These are phyloP conservation scores for Paraconiothyrium brasiliense DNA, from an alignment of 2,329 filamentous ascomycete species.

Conservation along the genomic window DNA sequence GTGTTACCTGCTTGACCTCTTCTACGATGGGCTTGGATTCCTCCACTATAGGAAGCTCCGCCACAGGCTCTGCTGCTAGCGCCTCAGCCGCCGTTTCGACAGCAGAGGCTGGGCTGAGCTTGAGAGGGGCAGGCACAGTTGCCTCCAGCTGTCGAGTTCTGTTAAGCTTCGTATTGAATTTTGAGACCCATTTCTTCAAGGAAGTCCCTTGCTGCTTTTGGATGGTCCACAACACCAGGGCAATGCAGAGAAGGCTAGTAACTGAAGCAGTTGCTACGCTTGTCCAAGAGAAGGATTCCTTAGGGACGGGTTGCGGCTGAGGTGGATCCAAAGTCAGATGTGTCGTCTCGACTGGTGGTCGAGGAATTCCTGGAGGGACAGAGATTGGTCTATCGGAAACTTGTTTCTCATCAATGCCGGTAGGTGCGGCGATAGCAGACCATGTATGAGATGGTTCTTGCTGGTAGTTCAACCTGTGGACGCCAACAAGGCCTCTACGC, in stretches of 20 bases:
- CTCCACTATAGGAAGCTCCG: not conserved
- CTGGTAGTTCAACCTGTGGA: conserved; percentile 47
- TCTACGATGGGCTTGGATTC: not conserved
- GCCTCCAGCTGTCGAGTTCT: conserved; percentile 24
- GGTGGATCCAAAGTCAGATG: conserved; percentile 34
- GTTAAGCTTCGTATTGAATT: conserved; percentile 22
- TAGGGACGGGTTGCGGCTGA: conserved; percentile 1
- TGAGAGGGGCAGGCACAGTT: conserved; percentile 18
- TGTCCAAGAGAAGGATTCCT: conserved; percentile 6
- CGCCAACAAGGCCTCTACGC: conserved; percentile 49
- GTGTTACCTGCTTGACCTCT: conserved; percentile 12
- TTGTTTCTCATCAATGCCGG: conserved; percentile 27
- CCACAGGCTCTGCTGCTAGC: conserved; percentile 16
- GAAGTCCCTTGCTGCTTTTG: conserved; percentile 24
- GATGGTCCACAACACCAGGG: conserved; percentile 26
- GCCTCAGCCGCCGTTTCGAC: conserved; percentile 16
- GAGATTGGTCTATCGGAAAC: conserved; percentile 30
- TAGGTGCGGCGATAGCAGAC: conserved; percentile 39
- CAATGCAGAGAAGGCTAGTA: conserved; percentile 24
- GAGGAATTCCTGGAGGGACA: conserved; percentile 19
- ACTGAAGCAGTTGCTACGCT: conserved; percentile 18
- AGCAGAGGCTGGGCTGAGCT: conserved; percentile 14
- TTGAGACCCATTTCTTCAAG: conserved; percentile 28
- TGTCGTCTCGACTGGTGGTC: conserved; percentile 6
- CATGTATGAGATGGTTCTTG: conserved; percentile 31